These are phyloP conservation scores for Hypoxylon sp. DNA, from an alignment of 2,329 filamentous ascomycete genomes.

Conservation along the genomic window DNA sequence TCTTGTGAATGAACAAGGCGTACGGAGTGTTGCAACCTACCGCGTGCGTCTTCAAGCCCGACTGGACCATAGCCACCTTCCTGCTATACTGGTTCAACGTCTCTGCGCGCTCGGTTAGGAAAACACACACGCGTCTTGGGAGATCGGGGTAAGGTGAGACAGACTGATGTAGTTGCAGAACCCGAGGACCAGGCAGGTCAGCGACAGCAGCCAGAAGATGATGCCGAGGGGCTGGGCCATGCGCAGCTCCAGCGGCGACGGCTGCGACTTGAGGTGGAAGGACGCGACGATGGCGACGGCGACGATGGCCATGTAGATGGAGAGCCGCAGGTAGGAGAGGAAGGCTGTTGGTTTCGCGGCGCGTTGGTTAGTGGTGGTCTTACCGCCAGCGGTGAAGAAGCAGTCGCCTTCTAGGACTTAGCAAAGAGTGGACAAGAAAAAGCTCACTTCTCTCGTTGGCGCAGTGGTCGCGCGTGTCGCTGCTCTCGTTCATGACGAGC, in stretches of 20 bases:
- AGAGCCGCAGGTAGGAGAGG: constrained; percentile 87
- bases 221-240: constrained; percentile 86
- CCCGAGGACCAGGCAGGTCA: constrained; percentile 79
- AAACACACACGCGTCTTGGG: background rate
- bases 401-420: background rate
- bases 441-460: constrained; percentile 75
- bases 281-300: constrained; percentile 89
- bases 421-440: no score
- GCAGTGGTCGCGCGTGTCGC: constrained; percentile 79
- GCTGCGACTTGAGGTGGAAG: constrained; percentile 84
- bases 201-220: constrained; percentile 84
- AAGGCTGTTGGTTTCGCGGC: constrained; percentile 62
- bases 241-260: constrained; percentile 73
- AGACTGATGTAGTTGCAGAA: constrained; percentile 83
- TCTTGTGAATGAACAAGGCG: background rate
- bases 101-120: constrained; percentile 49
- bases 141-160: background rate
- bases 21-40: constrained; percentile 57
- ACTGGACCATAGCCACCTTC: constrained; percentile 85
- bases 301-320: constrained; percentile 90
- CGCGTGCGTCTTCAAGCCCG: constrained; percentile 89
- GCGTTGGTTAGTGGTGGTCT: background rate
- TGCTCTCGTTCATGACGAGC: constrained; percentile 76
- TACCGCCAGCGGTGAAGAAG: background rate
- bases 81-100: constrained; percentile 82